Evolutionary conservation across 176 grass and related monocot genomes (phyloP), one percentile per base, ranked within the genome.

Genomic region (Pontederia paniculata): DNA sequence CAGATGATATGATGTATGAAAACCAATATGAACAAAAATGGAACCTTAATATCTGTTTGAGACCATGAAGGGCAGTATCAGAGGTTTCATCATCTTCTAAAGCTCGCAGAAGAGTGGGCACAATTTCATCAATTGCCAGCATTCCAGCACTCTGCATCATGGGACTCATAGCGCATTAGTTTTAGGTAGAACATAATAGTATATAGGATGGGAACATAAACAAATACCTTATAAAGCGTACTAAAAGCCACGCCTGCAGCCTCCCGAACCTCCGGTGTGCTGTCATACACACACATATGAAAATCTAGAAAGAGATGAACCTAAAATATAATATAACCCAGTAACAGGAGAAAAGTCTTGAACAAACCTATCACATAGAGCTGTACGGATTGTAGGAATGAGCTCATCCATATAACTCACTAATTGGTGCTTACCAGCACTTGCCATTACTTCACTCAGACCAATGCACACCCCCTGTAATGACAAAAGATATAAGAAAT

Each of bases 81-180:
- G 91, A 97, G 42, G 82, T 97, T 42, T 80, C 72, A 8, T 90
- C 82, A 75, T 87, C 91, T 79, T 97, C 91, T 74, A 97, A 79
- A 69, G 91, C 83, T 55, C 72, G 77, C 46, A 97, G 64, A 23
- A 97, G 78, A 16, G 91, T 90, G 48, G 91, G 91, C 19, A 97
- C 80, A 76, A 97, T 97, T 71, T 97, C 91, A 81, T 97, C 91
- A 57, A 97, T 97, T 50, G 91, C 91, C 84, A 89, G 91, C 74
- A 97, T 61, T 72, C 91, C 91, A 78, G 91, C 91, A 70, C 82
- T 97, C 91, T 97, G 74, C n/a, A 53, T 52, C 28, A 66, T 42
- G 48, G 18, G 12, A 18, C 10, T 66, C 49, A 41, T 42, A 42
- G 52, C 18, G 10, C 53, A 58, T 9, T 31, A 68, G 17, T n/a